Base-by-base conservation (phyloP, 1,284 basidiomycete genomes). In the Microbotryum violaceum region DNA sequence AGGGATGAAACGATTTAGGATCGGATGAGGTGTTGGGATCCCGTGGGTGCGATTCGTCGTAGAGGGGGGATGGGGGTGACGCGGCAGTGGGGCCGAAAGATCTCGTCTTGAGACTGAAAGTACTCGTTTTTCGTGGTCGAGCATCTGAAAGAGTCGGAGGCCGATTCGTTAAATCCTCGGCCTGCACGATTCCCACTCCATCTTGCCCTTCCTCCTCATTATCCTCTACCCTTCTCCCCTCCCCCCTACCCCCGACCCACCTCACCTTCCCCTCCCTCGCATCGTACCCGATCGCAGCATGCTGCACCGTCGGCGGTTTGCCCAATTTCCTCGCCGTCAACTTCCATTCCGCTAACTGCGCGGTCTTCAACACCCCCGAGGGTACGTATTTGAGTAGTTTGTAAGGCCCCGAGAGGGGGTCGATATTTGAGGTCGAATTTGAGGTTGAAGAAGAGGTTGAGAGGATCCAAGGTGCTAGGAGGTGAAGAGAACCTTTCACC, bases 351-450 rank as follows among this genome's bases (percentile, higher is more conserved):
- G 94, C 94, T 4, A 91, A 90, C 73, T 96, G 91, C 0, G 93
- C 94, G 0, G 91, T 93, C 78, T 89, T 91, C 70, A 98, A 81
- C 49, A 98, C 83, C 23, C 88, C 86, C 65, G 90, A 91, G 0
- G 94, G 94, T 1, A 98, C 87, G 74, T 93, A 97, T 74, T 92
- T 94, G 62, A 98, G 80, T 91, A 92, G 97, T 73, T 89, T 92
- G 78, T 96, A 97, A 21, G 88, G 87, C 71, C 82, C 84, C 8
- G 58, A 68, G n/a, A 65, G 55, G 21, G 33, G 52, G 47, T 71
- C 66, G 31, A 10, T 31, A 21, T 52, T 55, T 18, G 51, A 29
- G 8, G 60, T 55, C 3, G 54, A 33, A 25, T 23, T 54, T 21
- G 52, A 23, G 25, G 23, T 31, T 18, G 10, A 45, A 3, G 27